phyloP scores from a whole-genome alignment of 805 yeast species.

The Kodamaea kaohsiungensis region DNA sequence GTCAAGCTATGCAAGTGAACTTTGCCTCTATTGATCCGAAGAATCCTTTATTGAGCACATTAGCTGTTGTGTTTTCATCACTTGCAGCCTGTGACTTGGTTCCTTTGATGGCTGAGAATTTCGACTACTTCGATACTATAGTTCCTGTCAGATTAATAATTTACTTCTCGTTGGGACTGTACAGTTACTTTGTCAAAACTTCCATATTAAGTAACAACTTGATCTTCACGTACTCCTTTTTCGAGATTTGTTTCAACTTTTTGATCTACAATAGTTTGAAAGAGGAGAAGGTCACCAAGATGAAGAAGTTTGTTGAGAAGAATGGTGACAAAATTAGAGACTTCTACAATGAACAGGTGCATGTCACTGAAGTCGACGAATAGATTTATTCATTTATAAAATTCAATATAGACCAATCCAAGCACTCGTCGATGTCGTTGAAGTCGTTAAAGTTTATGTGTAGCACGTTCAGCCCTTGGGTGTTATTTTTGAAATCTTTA shows the following conservation, averaged over 20 bases:
- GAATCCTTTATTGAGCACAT: constrained; percentile 51
- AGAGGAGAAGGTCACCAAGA: constrained; percentile 59
- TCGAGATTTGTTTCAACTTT: constrained; percentile 72
- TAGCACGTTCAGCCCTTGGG: constrained; percentile 40
- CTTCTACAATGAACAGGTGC: constrained; percentile 30
- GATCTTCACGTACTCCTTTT: constrained; percentile 57
- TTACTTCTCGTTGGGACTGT: constrained; percentile 51
- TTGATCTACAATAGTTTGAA: constrained; percentile 60
- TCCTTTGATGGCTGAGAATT: constrained; percentile 52
- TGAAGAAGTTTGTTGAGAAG: constrained; percentile 43
- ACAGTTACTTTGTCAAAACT: constrained; percentile 47
- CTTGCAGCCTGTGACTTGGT: constrained; percentile 55
- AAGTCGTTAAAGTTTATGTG: constrained; percentile 52
- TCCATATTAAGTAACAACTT: constrained; percentile 59
- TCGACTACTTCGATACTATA: constrained; percentile 55
- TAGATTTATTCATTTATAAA: constrained; percentile 22
- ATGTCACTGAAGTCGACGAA: constrained; percentile 28
- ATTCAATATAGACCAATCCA: constrained; percentile 52
- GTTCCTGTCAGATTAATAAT: constrained; percentile 57
- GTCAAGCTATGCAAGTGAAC: constrained; percentile 59
- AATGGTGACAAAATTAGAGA: constrained; percentile 36
- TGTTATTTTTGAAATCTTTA: constrained; percentile 27
- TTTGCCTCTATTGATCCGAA: constrained; percentile 28
- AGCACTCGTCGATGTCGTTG: constrained; percentile 54
- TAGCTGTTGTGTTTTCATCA: constrained; percentile 47